Evolutionary conservation across 352 stramenopile genomes (phyloP), one percentile per base, ranked within the genome.

Genomic region (Phytophthora lateralis): DNA sequence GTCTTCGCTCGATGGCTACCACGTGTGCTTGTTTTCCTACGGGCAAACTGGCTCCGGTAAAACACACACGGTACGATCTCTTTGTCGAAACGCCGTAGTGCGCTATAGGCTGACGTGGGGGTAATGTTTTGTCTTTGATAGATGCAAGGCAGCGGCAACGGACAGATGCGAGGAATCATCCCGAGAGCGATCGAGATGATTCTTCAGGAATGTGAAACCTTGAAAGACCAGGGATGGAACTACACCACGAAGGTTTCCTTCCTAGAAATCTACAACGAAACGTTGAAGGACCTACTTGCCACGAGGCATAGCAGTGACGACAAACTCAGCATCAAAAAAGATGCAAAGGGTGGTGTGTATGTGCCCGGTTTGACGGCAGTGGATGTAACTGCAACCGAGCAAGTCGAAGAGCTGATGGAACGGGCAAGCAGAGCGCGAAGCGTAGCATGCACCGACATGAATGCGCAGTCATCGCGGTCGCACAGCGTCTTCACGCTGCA

Each of bases 201-300:
- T 26, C 66, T 95, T 7, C 49, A 72, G n/a, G 78, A 92, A 43
- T 89, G 75, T 59, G 63, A 76, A 44, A 44, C 63, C 1, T 65
- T 90, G 15, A 79, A 82, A 53, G 68, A 78, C 6, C 78, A 97
- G 50, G 92, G 90, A 6, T 99, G 97, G 98, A 85, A 75, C 20
- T 99, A 99, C 74, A 88, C 76, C 1, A 89, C 99, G 27, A 89
- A 96, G 64, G 97, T 98, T 6, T 98, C 93, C 0, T 99, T 99
- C 69, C 69, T 99, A 29, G 98, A 99, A 83, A 99, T 99, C 53
- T 99, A 99, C 87, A 99, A 99, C 69, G 98, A 99, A 73, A 92
- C 92, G 9, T 76, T 99, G 14, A 92, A 93, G 30, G 98, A 99
- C 71, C 68, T 99, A n/a, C 90, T 99, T 9, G 84, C 80, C 1